phyloP scores from a whole-genome alignment of 2,329 filamentous ascomycete genomes.

The Calonectria crousiana region DNA sequence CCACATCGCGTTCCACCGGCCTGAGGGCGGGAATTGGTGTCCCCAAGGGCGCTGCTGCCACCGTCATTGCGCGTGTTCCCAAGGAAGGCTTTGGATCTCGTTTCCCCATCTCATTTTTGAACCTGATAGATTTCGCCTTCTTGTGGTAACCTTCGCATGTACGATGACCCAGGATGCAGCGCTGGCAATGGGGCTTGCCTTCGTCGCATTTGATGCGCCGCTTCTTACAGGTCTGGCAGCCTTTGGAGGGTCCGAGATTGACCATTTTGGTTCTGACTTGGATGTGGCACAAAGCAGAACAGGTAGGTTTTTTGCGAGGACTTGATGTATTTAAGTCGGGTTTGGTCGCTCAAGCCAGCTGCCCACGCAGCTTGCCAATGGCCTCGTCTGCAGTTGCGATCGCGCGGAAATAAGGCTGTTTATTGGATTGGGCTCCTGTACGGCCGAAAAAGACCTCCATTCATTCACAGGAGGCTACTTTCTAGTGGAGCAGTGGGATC shows the following conservation, averaged over 20 bases:
- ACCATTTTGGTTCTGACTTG: slow-evolving; percentile 15
- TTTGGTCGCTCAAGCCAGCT: background rate
- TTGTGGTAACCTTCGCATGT: slow-evolving; percentile 26
- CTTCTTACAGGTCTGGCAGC: slow-evolving; percentile 28
- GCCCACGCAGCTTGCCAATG: no score
- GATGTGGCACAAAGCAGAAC: background rate
- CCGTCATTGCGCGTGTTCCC: background rate
- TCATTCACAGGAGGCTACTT: background rate
- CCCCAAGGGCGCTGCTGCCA: background rate
- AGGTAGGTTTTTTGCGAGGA: slow-evolving; percentile 12
- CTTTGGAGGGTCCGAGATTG: slow-evolving; percentile 28
- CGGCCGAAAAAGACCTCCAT: background rate
- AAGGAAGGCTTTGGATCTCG: background rate
- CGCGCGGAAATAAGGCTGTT: background rate
- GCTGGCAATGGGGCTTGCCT: slow-evolving; percentile 26
- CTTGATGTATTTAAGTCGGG: background rate
- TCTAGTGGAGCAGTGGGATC: background rate
- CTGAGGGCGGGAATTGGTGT: slow-evolving; percentile 1
- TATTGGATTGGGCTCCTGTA: background rate
- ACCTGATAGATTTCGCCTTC: slow-evolving; percentile 14
- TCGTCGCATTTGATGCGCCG: slow-evolving; percentile 29
- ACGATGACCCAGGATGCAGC: slow-evolving; percentile 13
- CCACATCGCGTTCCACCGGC: slow-evolving; percentile 18
- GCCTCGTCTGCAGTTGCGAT: background rate
- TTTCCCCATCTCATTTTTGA: slow-evolving; percentile 16